phyloP scores from a whole-genome alignment of 2,329 filamentous ascomycete species.

The Talaromyces islandicus region DNA sequence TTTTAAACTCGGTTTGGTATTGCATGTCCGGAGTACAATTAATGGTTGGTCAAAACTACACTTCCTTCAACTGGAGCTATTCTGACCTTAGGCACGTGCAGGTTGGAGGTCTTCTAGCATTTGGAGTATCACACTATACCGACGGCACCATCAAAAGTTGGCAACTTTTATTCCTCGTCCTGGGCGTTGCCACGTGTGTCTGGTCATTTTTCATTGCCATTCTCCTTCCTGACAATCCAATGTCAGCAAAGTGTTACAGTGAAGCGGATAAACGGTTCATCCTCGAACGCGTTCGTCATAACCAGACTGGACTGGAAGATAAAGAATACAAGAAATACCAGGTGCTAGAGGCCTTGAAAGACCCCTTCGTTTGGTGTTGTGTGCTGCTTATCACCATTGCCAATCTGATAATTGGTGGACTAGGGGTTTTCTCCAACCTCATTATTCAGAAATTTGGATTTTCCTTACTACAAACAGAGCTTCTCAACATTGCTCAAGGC shows the following conservation, averaged over 20 bases:
- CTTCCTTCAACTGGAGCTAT: too few species aligned
- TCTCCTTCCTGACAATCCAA: conserved; percentile 59
- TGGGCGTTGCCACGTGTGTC: neutral
- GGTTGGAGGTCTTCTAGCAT: conserved; percentile 19
- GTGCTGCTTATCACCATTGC: conserved; percentile 8
- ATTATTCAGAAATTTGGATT: conserved; percentile 64
- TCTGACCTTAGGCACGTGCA: too few species aligned
- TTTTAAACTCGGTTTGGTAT: conserved; percentile 20
- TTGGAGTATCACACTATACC: conserved; percentile 14
- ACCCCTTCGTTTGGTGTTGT: conserved; percentile 8
- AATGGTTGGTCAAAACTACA: too few species aligned
- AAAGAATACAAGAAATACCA: conserved; percentile 44
- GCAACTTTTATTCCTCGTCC: neutral
- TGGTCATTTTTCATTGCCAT: conserved; percentile 45
- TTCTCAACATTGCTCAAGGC: conserved; percentile 66
- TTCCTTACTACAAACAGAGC: conserved; percentile 56
- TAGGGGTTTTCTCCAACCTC: conserved; percentile 39
- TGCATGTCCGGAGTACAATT: conserved; percentile 8
- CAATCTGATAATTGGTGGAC: conserved; percentile 17
- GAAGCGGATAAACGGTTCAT: conserved; percentile 57
- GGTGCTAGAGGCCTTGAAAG: conserved; percentile 40
- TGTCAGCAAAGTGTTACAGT: conserved; percentile 59
- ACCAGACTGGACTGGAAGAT: conserved; percentile 56
- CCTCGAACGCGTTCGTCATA: conserved; percentile 50
- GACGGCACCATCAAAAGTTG: neutral